Percentiles rank a stretch among this genome's conserved stretches.
Evolutionary conservation across 1,284 basidiomycete species (phyloP).

Genomic region (Pseudozyma sp.): DNA sequence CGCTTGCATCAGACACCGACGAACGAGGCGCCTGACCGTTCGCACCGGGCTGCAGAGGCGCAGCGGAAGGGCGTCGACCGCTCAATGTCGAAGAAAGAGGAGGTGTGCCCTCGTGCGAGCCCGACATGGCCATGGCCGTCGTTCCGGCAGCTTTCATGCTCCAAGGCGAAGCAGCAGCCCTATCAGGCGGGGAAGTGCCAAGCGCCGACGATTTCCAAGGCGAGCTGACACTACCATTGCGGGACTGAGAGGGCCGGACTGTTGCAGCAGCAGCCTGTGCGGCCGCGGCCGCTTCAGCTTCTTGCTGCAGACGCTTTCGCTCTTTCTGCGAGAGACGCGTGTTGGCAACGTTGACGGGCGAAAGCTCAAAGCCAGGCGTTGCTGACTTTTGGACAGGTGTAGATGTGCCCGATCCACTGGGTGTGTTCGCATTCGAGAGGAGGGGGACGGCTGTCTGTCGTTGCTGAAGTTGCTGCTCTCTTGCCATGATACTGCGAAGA

Average conservation of each 20-base stretch:
- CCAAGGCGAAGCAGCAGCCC: constrained; percentile 31
- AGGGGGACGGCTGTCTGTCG: constrained; percentile 13
- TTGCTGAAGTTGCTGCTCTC: constrained; percentile 47
- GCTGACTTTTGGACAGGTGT: constrained; percentile 31
- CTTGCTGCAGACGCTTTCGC: constrained; percentile 59
- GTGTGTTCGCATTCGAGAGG: constrained; percentile 31
- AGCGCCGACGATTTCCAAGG: constrained; percentile 32
- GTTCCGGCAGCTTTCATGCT: constrained; percentile 38
- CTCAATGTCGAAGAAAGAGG: constrained; percentile 11
- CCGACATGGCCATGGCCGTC: constrained; percentile 33
- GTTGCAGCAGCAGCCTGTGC: constrained; percentile 16
- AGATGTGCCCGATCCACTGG: constrained; percentile 37
- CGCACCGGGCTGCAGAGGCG: constrained; percentile 25
- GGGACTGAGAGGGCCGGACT: constrained; percentile 12
- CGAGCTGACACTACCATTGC: constrained; percentile 31
- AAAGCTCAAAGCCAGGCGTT: constrained; percentile 26
- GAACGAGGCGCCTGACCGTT: constrained; percentile 11
- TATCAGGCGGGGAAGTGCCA: constrained; percentile 30
- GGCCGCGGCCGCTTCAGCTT: constrained; percentile 34
- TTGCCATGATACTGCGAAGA: constrained; percentile 87
- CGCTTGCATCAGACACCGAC: constrained; percentile 17
- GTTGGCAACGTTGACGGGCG: constrained; percentile 44
- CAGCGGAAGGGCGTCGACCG: constrained; percentile 36
- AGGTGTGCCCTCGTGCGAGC: constrained; percentile 35
- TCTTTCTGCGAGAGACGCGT: constrained; percentile 64